Percentiles rank a stretch among this genome's conserved stretches.
phyloP scores from a whole-genome alignment of 164 flowering plant species.

The Hamamelis virginiana region DNA sequence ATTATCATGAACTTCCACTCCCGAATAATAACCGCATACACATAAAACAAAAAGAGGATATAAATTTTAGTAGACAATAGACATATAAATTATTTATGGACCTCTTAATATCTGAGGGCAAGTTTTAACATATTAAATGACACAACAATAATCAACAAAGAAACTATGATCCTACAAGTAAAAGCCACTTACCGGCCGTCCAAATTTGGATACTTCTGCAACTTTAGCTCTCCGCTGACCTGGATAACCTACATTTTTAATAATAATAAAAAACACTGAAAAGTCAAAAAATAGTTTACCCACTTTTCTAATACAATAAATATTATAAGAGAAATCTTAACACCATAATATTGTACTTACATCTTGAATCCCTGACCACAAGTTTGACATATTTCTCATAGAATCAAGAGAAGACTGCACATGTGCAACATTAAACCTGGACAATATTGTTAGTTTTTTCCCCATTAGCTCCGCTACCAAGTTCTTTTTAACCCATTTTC shows the following conservation, averaged over 20 bases:
- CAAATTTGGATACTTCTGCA: constrained; percentile 63
- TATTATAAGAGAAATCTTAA: not conserved
- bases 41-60: too few species aligned
- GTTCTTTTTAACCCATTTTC: too few species aligned
- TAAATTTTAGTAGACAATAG: not conserved
- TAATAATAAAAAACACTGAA: not conserved
- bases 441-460: too few species aligned
- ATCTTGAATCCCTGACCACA: not conserved
- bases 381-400: not conserved
- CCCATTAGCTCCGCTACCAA: too few species aligned
- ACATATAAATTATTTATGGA: not conserved
- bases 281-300: not conserved
- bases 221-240: constrained; percentile 64
- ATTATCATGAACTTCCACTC: too few species aligned
- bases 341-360: not conserved
- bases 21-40: too few species aligned
- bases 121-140: not conserved
- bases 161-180: not conserved
- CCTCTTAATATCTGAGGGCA: not conserved
- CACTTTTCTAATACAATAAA: not conserved
- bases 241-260: constrained; percentile 26
- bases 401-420: not conserved
- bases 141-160: not conserved
- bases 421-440: not conserved
- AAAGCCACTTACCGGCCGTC: constrained; percentile 60